Conservation (phyloP, 129 eudicot species). For the Pittosporum tobira region DNA sequence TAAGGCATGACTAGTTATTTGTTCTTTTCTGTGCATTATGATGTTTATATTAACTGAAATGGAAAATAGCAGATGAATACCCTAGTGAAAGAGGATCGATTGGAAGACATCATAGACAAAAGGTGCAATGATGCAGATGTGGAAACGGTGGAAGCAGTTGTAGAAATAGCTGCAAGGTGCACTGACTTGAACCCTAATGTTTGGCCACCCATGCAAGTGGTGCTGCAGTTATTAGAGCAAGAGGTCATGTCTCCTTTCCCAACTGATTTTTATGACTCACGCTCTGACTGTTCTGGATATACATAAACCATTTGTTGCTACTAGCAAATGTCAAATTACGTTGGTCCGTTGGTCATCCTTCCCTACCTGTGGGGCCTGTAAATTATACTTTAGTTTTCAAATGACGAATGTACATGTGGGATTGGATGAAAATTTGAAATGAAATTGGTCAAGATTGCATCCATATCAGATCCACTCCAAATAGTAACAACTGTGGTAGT, state of each 20-base stretch:
- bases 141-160: conserved; percentile 76
- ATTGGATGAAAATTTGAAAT: too few relatives aligned
- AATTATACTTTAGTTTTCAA: not conserved
- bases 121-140: conserved; percentile 65
- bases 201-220: conserved; percentile 76
- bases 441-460: too few relatives aligned
- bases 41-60: not conserved
- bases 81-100: not conserved
- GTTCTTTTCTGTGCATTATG: not conserved
- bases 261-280: conserved; percentile 87
- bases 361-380: conserved; percentile 1
- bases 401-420: not conserved
- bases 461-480: too few relatives aligned
- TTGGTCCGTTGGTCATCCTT: not conserved
- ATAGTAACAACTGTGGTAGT: too few relatives aligned
- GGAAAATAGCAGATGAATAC: not conserved
- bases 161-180: conserved; percentile 78
- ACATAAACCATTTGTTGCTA: not conserved
- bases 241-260: conserved; percentile 98
- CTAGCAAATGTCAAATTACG: not conserved
- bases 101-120: conserved; percentile 7
- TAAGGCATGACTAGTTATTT: not conserved
- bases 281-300: conserved; percentile 50
- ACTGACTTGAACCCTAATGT: conserved; percentile 73
- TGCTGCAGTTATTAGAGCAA: conserved; percentile 80